Percentiles rank a stretch among this genome's conserved stretches.
These are phyloP conservation scores for Leptographium wingfieldii DNA, from an alignment of 2,329 filamentous ascomycete species.

Conservation along the genomic window DNA sequence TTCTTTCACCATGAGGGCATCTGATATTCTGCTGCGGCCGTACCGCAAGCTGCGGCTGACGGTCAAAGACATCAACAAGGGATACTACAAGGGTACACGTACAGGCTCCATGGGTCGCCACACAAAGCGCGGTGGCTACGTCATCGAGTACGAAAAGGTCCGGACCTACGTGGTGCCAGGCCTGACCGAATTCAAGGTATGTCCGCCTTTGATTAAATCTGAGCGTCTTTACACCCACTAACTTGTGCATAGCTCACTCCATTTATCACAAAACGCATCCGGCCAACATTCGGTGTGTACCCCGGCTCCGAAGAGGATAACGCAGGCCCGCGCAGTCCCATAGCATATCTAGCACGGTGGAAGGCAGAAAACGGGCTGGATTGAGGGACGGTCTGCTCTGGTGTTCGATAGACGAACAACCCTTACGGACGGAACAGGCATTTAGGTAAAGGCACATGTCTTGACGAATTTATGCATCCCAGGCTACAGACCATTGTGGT, in stretches of 20 bases:
- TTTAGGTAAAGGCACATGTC: not conserved
- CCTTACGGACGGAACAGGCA: not conserved
- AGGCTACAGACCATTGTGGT: not conserved
- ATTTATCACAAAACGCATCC: constrained; percentile 55
- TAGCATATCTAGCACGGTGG: constrained; percentile 51
- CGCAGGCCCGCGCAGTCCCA: constrained; percentile 45
- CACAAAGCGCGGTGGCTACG: constrained; percentile 72
- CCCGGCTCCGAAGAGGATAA: constrained; percentile 36
- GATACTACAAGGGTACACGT: constrained; percentile 94
- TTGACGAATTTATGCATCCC: not conserved
- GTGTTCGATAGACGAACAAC: not conserved
- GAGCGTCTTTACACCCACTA: constrained; percentile 7
- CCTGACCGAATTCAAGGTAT: constrained; percentile 59
- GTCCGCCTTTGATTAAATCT: not conserved
- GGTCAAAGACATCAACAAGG: constrained; percentile 84
- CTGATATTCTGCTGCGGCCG: constrained; percentile 51
- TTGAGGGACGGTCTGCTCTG: constrained; percentile 14
- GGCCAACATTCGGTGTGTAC: constrained; percentile 27
- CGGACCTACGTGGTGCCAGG: constrained; percentile 71
- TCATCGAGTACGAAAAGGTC: constrained; percentile 76
- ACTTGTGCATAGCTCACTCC: constrained; percentile 54
- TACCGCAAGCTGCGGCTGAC: constrained; percentile 70
- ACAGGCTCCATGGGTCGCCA: constrained; percentile 78
- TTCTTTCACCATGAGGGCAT: constrained; percentile 47
- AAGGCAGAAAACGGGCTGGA: constrained; percentile 54